Base-by-base conservation (phyloP, 2,329 filamentous ascomycete genomes). In the Aspergillus versicolor region DNA sequence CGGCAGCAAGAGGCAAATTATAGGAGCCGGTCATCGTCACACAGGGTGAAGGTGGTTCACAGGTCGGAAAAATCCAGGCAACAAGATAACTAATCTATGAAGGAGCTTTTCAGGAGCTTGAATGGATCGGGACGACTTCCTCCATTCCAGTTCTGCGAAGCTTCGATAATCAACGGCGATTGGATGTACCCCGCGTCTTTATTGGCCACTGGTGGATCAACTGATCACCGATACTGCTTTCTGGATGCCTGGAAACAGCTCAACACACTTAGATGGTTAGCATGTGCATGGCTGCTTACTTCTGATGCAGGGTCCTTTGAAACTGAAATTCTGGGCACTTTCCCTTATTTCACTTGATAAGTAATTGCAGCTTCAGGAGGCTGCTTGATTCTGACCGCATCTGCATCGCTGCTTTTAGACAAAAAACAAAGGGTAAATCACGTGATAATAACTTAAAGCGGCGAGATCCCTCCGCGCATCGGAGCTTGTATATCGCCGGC, bases 61-160 rank as follows among this genome's bases (percentile, higher is more conserved):
- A 19, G 42, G 32, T 24, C 19, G 37, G 45, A 40, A 24, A 17
- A 37, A 54, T 52, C 24, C 58, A 63, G 57, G 58, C 58, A 62
- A 58, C 56, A 52, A 49, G 27, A 59, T 59, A 59, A 30, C 27
- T 30, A 30, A 52, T 34, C 15, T 44, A 30, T 30, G 43, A n/a
- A 27, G 51, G 22, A 47, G 43, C 42, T 47, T 45, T 45, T 44
- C 22, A 32, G 43, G 43, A 53, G 51, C 51, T 53, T 45, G 50
- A 45, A 15, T 32, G 19, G 30, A 19, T 17, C 49, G 49, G 49
- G 21, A 43, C 8, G 49, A 41, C 8, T 30, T 27, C 19, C 19
- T 42, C 19, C 42, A 27, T 7, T 27, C 19, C 19, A 24, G 13
- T 45, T 17, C 24, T 51, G 9, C 27, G 38, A 53, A 53, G 51